A percentile compares a stretch with the other conserved stretches of the same genome.
Evolutionary conservation across 176 grass and related monocot genomes (phyloP).

Genomic region (Bonia amplexicaulis): DNA sequence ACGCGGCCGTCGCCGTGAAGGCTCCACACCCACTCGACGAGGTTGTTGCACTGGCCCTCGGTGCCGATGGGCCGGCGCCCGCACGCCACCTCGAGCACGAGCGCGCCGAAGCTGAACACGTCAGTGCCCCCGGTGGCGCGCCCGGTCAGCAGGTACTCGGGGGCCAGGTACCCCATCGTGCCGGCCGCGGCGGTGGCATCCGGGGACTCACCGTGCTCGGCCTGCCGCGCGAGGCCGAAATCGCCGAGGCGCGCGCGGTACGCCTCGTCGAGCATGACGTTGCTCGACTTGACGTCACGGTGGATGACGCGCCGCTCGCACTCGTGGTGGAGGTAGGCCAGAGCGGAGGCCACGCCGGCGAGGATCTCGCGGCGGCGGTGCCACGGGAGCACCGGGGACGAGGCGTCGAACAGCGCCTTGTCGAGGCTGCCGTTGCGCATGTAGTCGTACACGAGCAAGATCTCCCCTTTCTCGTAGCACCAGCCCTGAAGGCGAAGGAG

Average conservation of each 20-base stretch:
- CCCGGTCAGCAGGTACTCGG: conserved; percentile 87
- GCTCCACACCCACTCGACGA: conserved; percentile 92
- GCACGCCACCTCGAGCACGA: conserved; percentile 63
- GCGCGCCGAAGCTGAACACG: conserved; percentile 89
- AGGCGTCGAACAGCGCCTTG: conserved; percentile 57
- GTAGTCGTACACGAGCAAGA: conserved; percentile 94
- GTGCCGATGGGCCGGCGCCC: conserved; percentile 69
- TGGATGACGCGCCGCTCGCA: conserved; percentile 93
- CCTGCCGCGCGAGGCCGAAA: conserved; percentile 77
- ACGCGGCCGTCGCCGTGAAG: conserved; percentile 60
- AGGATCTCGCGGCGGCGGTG: conserved; percentile 65
- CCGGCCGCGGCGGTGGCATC: conserved; percentile 80
- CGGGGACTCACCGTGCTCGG: conserved; percentile 76
- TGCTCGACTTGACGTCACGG: conserved; percentile 98
- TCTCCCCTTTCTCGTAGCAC: conserved; percentile 93
- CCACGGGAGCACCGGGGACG: conserved; percentile 52
- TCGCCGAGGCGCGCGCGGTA: conserved; percentile 80
- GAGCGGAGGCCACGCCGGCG: conserved; percentile 71
- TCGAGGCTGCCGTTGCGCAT: conserved; percentile 98
- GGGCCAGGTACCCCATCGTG: conserved; percentile 94
- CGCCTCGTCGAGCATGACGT: conserved; percentile 89
- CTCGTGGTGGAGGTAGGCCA: conserved; percentile 90
- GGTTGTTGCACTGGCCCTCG: conserved; percentile 48
- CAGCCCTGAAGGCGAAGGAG: conserved; percentile 83
- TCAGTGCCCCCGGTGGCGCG: conserved; percentile 80